phyloP scores from a whole-genome alignment of 148 eudicot species.

The Amaranthus palmeri region DNA sequence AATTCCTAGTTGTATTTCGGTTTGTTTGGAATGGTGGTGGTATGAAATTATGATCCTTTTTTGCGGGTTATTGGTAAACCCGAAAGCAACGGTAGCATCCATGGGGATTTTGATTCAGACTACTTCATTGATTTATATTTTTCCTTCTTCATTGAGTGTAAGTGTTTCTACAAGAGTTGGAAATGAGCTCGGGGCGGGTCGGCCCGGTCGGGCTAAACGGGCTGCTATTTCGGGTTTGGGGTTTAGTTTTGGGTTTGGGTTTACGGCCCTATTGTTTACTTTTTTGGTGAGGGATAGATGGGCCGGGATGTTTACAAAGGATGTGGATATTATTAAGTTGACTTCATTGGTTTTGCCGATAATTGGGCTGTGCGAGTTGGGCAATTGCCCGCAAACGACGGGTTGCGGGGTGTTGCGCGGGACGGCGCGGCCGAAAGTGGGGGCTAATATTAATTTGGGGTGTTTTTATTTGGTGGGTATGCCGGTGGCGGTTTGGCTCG shows the following conservation, averaged over 20 bases:
- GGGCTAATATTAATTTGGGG: slow-evolving; percentile 64
- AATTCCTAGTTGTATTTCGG: slow-evolving; percentile 70
- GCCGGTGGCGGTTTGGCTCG: slow-evolving; percentile 66
- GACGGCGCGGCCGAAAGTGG: slow-evolving; percentile 67
- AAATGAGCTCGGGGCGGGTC: slow-evolving; percentile 58
- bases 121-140: slow-evolving; percentile 65
- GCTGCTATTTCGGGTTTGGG: slow-evolving; percentile 54
- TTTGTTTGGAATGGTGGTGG: slow-evolving; percentile 96
- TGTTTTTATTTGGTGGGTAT: slow-evolving; percentile 76
- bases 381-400: slow-evolving; percentile 84
- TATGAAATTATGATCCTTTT: slow-evolving; percentile 79
- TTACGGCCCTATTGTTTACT: slow-evolving; percentile 44
- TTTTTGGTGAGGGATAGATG: slow-evolving; percentile 40
- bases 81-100: slow-evolving; percentile 59
- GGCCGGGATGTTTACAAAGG: slow-evolving; percentile 62
- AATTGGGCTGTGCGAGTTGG: slow-evolving; percentile 77
- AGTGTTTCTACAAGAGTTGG: slow-evolving; percentile 70
- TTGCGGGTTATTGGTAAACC: slow-evolving; percentile 52
- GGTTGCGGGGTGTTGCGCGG: slow-evolving; percentile 78
- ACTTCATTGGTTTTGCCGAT: slow-evolving; percentile 59
- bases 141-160: slow-evolving; percentile 66
- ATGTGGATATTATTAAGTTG: slow-evolving; percentile 33
- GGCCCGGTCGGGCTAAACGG: slow-evolving; percentile 48
- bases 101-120: slow-evolving; percentile 78
- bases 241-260: slow-evolving; percentile 49